Base-by-base conservation (phyloP, 345 rosid species). In the Clarkia xantiana region DNA sequence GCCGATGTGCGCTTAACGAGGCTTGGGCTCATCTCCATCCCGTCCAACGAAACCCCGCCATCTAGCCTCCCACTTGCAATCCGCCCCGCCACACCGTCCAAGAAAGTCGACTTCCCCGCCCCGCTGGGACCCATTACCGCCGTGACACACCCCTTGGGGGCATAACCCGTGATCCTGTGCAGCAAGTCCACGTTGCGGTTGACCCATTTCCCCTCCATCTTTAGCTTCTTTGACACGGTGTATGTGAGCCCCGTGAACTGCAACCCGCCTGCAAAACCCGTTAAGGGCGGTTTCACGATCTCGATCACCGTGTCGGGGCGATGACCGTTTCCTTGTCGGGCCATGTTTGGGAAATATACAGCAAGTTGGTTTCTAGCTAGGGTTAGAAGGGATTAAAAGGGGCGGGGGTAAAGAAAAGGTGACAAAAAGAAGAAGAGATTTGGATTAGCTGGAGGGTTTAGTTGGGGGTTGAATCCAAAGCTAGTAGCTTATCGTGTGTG, bases 91-190 rank as follows among this genome's bases (percentile, higher is more conserved):
- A 81, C 15, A n/a, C 67, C 84, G 41, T 81, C 89, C 46, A 81
- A 51, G 10, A 81, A 46, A 1, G 89, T 81, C 6, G 89, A 81
- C 62, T 81, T 81, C 34, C 84, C 84, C 0, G 89, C 84, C 19
- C 84, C 89, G 29, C 89, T 81, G 0, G 82, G 82, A 48, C 84
- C 89, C 84, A 81, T 77, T 40, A 81, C 82, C 0, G 84, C 89
- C 3, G 80, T 81, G 58, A 81, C 48, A 61, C 76, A 75, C 1
- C 89, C 84, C 60, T 77, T 77, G 0, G 89, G 84, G 8, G 82
- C 84, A 20, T 73, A 67, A 9, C 89, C 89, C 2, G 84, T 75
- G 38, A 81, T 81, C 59, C 36, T 62, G 22, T 73, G 56, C 58
- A 81, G 53, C 51, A 81, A 57, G 57, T 81, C 78, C 19, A 69